Evolutionary conservation across 2,329 filamentous ascomycete genomes (phyloP).

Genomic region (Trichoderma oligosporum): DNA sequence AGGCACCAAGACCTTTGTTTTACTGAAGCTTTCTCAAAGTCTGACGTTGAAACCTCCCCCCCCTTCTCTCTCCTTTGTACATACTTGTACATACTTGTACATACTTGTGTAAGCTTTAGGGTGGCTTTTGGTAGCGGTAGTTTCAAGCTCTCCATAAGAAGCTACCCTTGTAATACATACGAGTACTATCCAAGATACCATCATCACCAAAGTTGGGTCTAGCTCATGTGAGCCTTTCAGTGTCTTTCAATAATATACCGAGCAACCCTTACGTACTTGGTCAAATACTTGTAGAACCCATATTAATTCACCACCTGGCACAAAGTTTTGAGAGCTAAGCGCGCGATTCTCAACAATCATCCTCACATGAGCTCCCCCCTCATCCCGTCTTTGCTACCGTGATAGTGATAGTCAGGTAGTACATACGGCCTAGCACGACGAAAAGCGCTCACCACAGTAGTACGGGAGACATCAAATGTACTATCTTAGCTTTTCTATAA

Average conservation of each 20-base stretch:
- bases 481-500: no score
- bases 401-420: not conserved
- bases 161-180: not conserved
- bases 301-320: not conserved
- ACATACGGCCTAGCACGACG: not conserved
- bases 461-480: no score
- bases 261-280: not conserved
- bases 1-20: no score
- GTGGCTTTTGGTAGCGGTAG: no score
- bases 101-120: no score
- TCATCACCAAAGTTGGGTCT: not conserved
- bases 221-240: not conserved
- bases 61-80: no score
- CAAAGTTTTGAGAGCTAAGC: not conserved
- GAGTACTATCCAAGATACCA: not conserved
- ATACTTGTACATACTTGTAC: no score
- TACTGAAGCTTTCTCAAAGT: not conserved
- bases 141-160: not conserved
- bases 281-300: not conserved
- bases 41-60: not conserved
- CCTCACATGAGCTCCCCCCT: not conserved
- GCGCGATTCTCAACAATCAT: not conserved
- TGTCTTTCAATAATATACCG: no score
- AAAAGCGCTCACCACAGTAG: constrained; percentile 8
- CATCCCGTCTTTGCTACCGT: not conserved